Base-by-base conservation (phyloP, 441 rosid species). In the Syzygium syzygioides region DNA sequence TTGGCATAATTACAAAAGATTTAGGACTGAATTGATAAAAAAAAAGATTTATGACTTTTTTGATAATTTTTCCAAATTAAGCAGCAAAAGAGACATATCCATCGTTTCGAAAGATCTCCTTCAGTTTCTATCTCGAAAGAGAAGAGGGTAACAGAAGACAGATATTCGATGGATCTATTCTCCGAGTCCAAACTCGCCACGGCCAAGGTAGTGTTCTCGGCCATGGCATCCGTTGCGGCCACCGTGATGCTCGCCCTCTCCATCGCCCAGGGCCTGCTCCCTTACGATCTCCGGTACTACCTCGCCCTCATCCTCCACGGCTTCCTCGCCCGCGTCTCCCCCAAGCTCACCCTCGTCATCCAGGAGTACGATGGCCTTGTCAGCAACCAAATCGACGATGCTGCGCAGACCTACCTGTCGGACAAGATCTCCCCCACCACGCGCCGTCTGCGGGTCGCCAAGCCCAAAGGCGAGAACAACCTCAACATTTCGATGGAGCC, bases 321-420 rank as follows among this genome's bases (percentile, higher is more conserved):
- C 88, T 80, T 94, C 91, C 87, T 93, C 68, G 66, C 59, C 83
- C 92, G 91, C 62, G 92, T 94, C 90, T 94, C 95, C 3, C 89
- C 94, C 17, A 90, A 94, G 79, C 66, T 95, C 90, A 94, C 96
- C 23, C 86, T 95, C 60, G 93, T 92, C 85, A 91, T 96, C 25
- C 92, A 95, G 53, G 96, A 96, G 76, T 91, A 84, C 71, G 95
- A 95, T 85, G 95, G 97, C 30, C 88, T 93, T 18, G 96, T 88
- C 62, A 88, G 86, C 87, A 96, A 96, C 92, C 92, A 94, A 89
- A 52, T 95, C 62, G 95, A 92, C 71, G 91, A 92, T 45, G 94
- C 97, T 14, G 96, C 96, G 1, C 85, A 94, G 89, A 86, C 87
- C 30, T 96, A 96, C 86, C 87, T 95, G 66, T 88, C 93, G 59